A percentile compares a stretch with the other conserved stretches of the same genome.
Conservation (phyloP, 441 rosid species). For the Erodium chrysanthum region DNA sequence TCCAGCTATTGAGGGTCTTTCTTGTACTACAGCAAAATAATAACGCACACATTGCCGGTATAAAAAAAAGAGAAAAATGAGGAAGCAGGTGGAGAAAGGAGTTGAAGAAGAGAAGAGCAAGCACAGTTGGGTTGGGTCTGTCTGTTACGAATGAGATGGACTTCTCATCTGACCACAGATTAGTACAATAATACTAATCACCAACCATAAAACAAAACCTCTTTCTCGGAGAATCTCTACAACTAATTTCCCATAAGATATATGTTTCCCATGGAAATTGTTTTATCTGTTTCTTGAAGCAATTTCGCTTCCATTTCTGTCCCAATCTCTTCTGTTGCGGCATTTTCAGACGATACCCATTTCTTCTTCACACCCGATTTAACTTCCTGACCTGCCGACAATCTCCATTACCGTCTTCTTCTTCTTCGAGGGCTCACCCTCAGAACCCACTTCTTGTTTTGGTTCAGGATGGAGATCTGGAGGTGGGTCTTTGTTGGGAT, state of each 20-base stretch:
- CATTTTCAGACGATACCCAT: conserved; percentile 11
- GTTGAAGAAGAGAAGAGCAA: background rate
- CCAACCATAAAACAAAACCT: no score
- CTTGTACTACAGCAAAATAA: no score
- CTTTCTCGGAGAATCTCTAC: no score
- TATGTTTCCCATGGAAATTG: no score
- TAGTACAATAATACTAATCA: no score
- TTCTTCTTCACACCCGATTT: conserved; percentile 12
- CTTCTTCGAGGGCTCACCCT: background rate
- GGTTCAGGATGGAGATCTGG: conserved; percentile 36
- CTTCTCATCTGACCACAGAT: background rate
- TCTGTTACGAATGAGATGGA: background rate
- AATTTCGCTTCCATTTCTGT: conserved; percentile 24
- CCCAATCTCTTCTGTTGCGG: conserved; percentile 11
- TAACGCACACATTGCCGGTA: no score
- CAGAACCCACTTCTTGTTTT: background rate
- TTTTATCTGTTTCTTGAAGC: conserved; percentile 9
- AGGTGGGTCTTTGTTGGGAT: conserved; percentile 43
- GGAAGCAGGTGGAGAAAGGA: background rate
- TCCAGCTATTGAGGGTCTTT: no score
- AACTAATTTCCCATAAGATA: no score
- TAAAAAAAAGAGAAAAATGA: background rate
- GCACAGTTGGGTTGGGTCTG: background rate
- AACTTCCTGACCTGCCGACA: background rate
- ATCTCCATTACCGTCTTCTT: background rate